These are phyloP conservation scores for Elsinoe australis DNA, from an alignment of 2,329 filamentous ascomycete genomes.

Conservation along the genomic window DNA sequence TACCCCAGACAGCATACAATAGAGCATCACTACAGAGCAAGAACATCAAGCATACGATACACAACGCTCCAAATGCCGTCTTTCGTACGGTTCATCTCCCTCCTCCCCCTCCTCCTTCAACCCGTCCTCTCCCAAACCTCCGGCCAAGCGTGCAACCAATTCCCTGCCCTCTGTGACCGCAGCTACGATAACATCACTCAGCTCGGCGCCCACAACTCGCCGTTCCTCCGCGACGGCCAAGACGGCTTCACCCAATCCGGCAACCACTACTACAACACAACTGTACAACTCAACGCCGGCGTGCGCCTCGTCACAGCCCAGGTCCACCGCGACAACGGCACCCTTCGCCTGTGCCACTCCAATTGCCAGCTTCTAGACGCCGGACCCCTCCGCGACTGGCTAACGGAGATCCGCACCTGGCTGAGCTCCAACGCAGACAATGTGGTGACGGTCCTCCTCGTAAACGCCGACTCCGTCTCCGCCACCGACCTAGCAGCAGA, in stretches of 20 bases:
- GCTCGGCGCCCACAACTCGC: slow-evolving; percentile 67
- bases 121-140: slow-evolving; percentile 13
- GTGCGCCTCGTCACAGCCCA: slow-evolving; percentile 65
- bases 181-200: slow-evolving; percentile 70
- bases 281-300: slow-evolving; percentile 61
- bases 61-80: not conserved
- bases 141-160: slow-evolving; percentile 62
- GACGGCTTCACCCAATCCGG: slow-evolving; percentile 57
- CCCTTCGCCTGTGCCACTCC: slow-evolving; percentile 55
- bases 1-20: too few species aligned
- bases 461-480: slow-evolving; percentile 57
- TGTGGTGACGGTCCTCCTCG: slow-evolving; percentile 65
- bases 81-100: not conserved
- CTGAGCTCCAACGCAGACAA: slow-evolving; percentile 63
- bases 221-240: slow-evolving; percentile 59
- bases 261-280: slow-evolving; percentile 64
- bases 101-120: slow-evolving; percentile 17
- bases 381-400: slow-evolving; percentile 57
- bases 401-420: slow-evolving; percentile 58
- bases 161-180: slow-evolving; percentile 61
- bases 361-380: slow-evolving; percentile 61
- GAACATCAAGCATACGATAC: too few species aligned
- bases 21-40: too few species aligned
- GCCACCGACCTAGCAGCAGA: slow-evolving; percentile 48
- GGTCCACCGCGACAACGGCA: slow-evolving; percentile 47